A percentile compares a stretch with the other conserved stretches of the same genome.
Conservation (phyloP, 768 basidiomycete genomes). For the Dacryopinax primogenitus region DNA sequence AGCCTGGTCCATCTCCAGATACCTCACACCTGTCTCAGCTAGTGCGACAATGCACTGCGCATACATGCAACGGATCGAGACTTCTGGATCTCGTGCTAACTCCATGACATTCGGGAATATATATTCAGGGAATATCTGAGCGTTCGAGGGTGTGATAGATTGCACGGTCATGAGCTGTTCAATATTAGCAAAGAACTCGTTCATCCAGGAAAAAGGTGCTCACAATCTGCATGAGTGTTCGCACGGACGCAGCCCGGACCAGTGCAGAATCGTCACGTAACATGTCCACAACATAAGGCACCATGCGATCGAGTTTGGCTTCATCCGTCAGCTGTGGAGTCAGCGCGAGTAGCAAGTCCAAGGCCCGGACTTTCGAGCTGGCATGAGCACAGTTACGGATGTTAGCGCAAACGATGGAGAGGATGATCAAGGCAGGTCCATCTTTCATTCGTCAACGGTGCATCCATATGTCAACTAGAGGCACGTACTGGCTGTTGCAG, state of each 20-base stretch:
- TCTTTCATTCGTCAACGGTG: slow-evolving; percentile 36
- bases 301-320: slow-evolving; percentile 83
- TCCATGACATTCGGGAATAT: slow-evolving; percentile 82
- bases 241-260: slow-evolving; percentile 67
- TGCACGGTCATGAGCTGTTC: slow-evolving; percentile 46
- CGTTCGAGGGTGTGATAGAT: slow-evolving; percentile 50
- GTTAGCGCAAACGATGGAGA: slow-evolving; percentile 77
- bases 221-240: slow-evolving; percentile 73
- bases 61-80: slow-evolving; percentile 64
- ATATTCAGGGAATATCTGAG: slow-evolving; percentile 76
- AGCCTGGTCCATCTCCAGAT: slow-evolving; percentile 88
- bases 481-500: slow-evolving; percentile 49
- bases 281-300: slow-evolving; percentile 83
- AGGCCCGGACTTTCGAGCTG: slow-evolving; percentile 67
- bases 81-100: slow-evolving; percentile 69
- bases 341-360: slow-evolving; percentile 78
- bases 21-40: slow-evolving; percentile 73
- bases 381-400: slow-evolving; percentile 78
- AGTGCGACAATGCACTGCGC: slow-evolving; percentile 77
- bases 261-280: slow-evolving; percentile 71
- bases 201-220: slow-evolving; percentile 24
- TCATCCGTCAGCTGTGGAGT: slow-evolving; percentile 78
- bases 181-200: background rate
- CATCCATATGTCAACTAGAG: background rate
- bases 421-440: slow-evolving; percentile 76